Base-by-base conservation (phyloP, 2,329 filamentous ascomycete genomes). In the Tolypocladium guangdongense region DNA sequence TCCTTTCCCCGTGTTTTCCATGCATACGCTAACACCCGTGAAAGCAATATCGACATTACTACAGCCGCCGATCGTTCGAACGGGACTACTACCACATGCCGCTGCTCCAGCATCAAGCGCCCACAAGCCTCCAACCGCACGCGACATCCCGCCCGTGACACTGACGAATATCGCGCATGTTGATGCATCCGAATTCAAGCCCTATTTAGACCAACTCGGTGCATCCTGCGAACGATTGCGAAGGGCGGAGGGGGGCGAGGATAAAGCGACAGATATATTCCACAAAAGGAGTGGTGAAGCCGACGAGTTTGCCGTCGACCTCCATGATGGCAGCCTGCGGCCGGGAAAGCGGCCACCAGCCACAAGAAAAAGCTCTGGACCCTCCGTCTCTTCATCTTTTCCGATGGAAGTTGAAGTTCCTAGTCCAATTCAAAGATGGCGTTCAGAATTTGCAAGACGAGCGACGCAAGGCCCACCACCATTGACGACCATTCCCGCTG, bases 81-180 rank as follows among this genome's bases (percentile, higher is more conserved):
- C 90, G 2, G 90, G 91, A 53, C 79, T 96, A 50, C 77, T 90
- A 53, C 87, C 90, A 22, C 87, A 95, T 68, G 86, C 86, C 1
- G 77, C 84, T 2, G 83, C 86, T 3, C 81, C 88, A 2, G 68
- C 73, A 10, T 82, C 82, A n/a, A 87, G 82, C 62, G 76, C 84
- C 16, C 88, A 93, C 63, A 91, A 86, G 61, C 85, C 88, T 14
- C 92, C 93, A 0, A 95, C 90, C 1, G 78, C 88, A 20, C 82
- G 83, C 68, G 92, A 99, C 66, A 99, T 99, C 39, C 91, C 92
- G 1, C 92, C 92, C 0, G 93, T 99, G 0, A 86, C 90, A 1
- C 75, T 99, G 56, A 91, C 90, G 10, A 96, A 95, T 62, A 88
- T 97, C 47, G 81, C 85, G 14, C 87, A 87, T 62, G 78, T 97